These are phyloP conservation scores for Dictyostelium discoideum DNA, from an alignment of 78 protist genomes.

Conservation along the genomic window DNA sequence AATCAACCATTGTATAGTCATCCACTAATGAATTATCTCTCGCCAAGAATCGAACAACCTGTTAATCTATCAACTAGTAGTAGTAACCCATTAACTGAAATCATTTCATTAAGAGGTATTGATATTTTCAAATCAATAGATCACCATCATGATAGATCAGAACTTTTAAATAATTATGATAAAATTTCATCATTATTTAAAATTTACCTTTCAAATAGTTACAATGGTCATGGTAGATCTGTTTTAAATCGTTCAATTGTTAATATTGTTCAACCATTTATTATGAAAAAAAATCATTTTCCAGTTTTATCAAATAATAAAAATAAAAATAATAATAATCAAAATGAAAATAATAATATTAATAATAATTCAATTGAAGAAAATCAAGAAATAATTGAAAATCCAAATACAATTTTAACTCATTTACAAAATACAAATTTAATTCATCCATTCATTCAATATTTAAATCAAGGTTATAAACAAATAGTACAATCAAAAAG, in stretches of 20 bases:
- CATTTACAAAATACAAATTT: slow-evolving; percentile 27
- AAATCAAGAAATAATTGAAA: neutral
- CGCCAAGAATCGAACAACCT: neutral
- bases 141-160: neutral
- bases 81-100: slow-evolving; percentile 13
- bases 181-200: slow-evolving; percentile 1
- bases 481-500: neutral
- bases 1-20: neutral
- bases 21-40: slow-evolving; percentile 9
- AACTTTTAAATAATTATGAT: neutral
- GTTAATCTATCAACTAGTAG: no score
- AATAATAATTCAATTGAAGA: neutral
- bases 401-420: neutral
- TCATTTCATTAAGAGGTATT: slow-evolving; percentile 42
- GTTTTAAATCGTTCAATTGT: slow-evolving; percentile 9
- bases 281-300: neutral
- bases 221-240: neutral
- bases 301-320: neutral
- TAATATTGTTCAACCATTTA: slow-evolving; percentile 50
- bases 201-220: neutral
- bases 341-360: neutral
- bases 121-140: neutral
- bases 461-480: neutral
- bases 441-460: neutral
- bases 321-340: neutral